Evolutionary conservation across 768 basidiomycete species (phyloP).

Genomic region (Gloeophyllum trabeum): DNA sequence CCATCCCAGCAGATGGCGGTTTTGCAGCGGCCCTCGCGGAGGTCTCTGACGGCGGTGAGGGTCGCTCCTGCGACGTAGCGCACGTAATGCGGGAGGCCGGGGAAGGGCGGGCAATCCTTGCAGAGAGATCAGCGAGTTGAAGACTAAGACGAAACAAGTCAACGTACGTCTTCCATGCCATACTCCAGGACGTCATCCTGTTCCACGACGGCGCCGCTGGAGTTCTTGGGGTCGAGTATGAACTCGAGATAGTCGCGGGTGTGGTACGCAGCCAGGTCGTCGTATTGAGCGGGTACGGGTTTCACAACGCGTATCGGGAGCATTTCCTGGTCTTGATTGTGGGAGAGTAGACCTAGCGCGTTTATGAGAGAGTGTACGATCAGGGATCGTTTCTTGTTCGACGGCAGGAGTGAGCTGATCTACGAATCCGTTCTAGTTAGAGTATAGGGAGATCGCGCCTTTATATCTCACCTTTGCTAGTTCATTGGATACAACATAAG

Average conservation of each 20-base stretch:
- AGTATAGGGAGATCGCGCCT: too few species aligned
- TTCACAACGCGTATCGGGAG: constrained; percentile 28
- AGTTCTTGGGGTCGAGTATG: constrained; percentile 28
- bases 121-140: not conserved
- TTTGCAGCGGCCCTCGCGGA: constrained; percentile 39
- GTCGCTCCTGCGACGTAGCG: constrained; percentile 66
- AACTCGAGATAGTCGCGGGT: constrained; percentile 58
- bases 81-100: constrained; percentile 57
- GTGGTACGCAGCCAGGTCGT: constrained; percentile 60
- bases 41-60: constrained; percentile 55
- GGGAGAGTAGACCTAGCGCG: constrained; percentile 35
- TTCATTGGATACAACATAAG: too few species aligned
- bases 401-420: constrained; percentile 51
- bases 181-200: constrained; percentile 24
- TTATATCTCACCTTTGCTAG: too few species aligned
- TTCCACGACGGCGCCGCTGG: constrained; percentile 4
- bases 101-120: constrained; percentile 81
- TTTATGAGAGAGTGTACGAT: constrained; percentile 55
- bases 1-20: constrained; percentile 87
- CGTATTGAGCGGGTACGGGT: constrained; percentile 39
- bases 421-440: too few species aligned
- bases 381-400: constrained; percentile 53
- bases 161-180: constrained; percentile 48
- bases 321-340: constrained; percentile 9
- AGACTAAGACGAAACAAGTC: constrained; percentile 4